Evolutionary conservation across 495 filamentous ascomycete species (phyloP).

Genomic region (Filosporella fistucella): DNA sequence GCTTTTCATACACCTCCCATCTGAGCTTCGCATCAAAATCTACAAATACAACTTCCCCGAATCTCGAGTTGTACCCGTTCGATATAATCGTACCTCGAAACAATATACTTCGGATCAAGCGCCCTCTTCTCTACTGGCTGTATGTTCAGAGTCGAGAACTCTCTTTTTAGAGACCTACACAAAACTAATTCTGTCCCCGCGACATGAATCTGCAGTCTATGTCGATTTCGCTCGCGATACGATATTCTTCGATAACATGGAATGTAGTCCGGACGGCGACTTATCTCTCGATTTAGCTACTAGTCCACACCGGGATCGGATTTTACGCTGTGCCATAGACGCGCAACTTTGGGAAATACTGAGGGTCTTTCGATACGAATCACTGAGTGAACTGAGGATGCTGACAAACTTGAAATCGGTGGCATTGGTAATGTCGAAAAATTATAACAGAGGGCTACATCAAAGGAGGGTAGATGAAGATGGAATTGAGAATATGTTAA

Average conservation of each 20-base stretch:
- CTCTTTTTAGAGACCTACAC: conserved; percentile 13
- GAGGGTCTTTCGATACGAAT: conserved; percentile 17
- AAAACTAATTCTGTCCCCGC: conserved; percentile 17
- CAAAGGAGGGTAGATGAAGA: neutral
- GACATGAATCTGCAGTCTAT: conserved; percentile 18
- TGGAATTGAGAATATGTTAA: neutral
- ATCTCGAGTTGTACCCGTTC: conserved; percentile 19
- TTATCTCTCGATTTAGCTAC: conserved; percentile 14
- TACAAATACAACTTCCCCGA: conserved; percentile 11
- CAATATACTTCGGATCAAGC: conserved; percentile 7
- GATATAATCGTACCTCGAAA: conserved; percentile 4
- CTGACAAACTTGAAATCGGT: conserved; percentile 16
- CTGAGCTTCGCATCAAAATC: conserved; percentile 17
- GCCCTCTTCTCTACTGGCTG: conserved; percentile 13
- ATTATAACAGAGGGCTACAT: neutral
- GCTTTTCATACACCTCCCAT: conserved; percentile 11
- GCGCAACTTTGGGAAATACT: conserved; percentile 21
- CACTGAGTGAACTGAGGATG: conserved; percentile 16
- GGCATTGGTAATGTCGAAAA: conserved; percentile 18
- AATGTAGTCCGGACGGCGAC: conserved; percentile 20
- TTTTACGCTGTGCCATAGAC: conserved; percentile 18
- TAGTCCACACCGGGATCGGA: conserved; percentile 14
- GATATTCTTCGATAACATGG: conserved; percentile 20
- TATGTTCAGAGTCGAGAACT: conserved; percentile 15
- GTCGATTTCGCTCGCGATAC: conserved; percentile 18